Base-by-base conservation (phyloP, 2,329 filamentous ascomycete species). In the Whalleya microplaca region DNA sequence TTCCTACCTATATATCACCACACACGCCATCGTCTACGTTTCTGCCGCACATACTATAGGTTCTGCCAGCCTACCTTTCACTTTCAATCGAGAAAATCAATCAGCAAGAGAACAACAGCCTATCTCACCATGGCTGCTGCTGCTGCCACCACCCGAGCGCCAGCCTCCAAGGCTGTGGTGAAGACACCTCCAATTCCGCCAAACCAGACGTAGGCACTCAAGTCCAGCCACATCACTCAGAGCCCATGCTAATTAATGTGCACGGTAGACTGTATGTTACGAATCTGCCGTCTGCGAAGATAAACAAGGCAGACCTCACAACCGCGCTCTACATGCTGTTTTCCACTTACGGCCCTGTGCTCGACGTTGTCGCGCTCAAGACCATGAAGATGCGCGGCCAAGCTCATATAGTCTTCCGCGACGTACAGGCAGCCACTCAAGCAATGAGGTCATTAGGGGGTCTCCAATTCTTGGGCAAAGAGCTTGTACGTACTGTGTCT, bases 381-480 rank as follows among this genome's bases (percentile, higher is more conserved):
- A 96, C 91, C 1, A 82, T 82, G 73, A 92, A 92, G 77, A 97
- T 98, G 93, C 89, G 95, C 48, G 95, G 95, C 2, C 95, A 99
- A 76, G 95, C 95, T 59, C 95, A 98, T 70, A 80, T 99, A 58
- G 90, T 95, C 14, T 98, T 92, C 73, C 85, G 91, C 56, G 94
- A 99, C 72, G 81, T 94, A 32, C 90, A 96, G 64, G 87, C 91
- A n/a, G 92, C 92, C 49, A 96, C 93, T 21, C 92, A 96, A 71
- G 95, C 95, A 1, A 91, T 99, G 91, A 83, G 94, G 63, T 87
- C 91, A 10, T 78, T 97, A 46, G 89, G 98, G 66, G 92, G 91
- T 2, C 91, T 92, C 68, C 85, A 90, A 2, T 92, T 99, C 64
- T 88, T 96, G 62, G 95, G 93, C 16, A 87, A 85, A 63, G 84